Base-by-base conservation (phyloP, 352 stramenopile species). In the Globisporangium solare region DNA sequence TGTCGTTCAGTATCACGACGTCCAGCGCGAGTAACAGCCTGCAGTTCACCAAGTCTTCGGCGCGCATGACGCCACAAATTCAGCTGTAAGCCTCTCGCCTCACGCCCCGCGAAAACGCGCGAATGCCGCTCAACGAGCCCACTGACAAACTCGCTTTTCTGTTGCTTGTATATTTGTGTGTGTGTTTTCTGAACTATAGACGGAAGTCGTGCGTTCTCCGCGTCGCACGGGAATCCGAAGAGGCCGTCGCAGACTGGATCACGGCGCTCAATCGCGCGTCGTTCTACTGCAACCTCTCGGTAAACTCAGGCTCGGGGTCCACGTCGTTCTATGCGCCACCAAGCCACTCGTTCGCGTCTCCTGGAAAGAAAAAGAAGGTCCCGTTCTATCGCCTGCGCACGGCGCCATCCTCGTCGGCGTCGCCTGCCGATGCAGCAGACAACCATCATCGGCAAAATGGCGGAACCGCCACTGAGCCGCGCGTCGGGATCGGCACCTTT, bases 41-140 rank as follows among this genome's bases (percentile, higher is more conserved):
- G 14, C 74, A 88, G 58, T 66, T 88, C 13, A 69, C 89, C 58
- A 92, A 90, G 59, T 92, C 90, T 48, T 80, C 68, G 22, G 67
- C 63, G 17, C 75, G 79, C n/a, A 74, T 86, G 48, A 85, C 77
- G n/a, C 74, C 85, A 35, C 78, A 92, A 59, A 62, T 82, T 27
- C 39, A 41, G 42, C 76, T 71, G 24, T 35, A 35, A 35, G 27
- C 27, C 27, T 35, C 27, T 35, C 7, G 10, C 5, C 27, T 6
- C 27, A 35, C n/a, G n/a, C n/a, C n/a, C n/a, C n/a, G 10, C 5
- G 0, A 35, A 0, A 35, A 6, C 10, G 24, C 10, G 27, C 6
- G 27, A 35, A 35, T 35, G 27, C 27, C 7, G 6, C 27, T 35
- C 27, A 35, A 10, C 7, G 27, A 35, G 27, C 7, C 5, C 7